These are phyloP conservation scores for Penicillium mononematosum DNA, from an alignment of 495 filamentous ascomycete species.

Conservation along the genomic window DNA sequence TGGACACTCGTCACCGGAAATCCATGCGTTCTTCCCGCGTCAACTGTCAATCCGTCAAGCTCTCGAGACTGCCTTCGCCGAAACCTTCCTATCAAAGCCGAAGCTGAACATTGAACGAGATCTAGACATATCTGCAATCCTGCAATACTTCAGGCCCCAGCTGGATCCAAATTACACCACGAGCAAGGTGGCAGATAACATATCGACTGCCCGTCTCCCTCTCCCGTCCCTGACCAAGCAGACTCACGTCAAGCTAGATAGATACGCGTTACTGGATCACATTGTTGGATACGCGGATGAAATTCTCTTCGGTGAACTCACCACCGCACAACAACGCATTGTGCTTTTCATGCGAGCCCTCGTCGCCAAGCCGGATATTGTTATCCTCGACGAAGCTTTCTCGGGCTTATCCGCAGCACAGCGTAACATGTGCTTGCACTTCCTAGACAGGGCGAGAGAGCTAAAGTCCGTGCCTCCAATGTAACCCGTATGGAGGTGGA, in stretches of 20 bases:
- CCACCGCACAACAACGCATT: constrained; percentile 77
- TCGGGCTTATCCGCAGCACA: constrained; percentile 81
- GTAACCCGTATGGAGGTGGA: neutral
- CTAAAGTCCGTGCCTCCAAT: neutral
- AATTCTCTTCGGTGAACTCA: constrained; percentile 68
- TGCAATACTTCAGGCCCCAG: constrained; percentile 73
- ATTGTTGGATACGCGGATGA: constrained; percentile 66
- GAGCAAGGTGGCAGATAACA: constrained; percentile 8
- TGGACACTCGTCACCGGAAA: constrained; percentile 89
- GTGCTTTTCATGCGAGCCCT: constrained; percentile 82
- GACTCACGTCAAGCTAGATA: neutral
- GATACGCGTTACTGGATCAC: constrained; percentile 22
- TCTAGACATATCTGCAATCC: constrained; percentile 58
- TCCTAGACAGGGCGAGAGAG: constrained; percentile 62
- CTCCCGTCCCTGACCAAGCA: constrained; percentile 19
- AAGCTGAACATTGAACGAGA: constrained; percentile 54
- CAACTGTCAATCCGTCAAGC: constrained; percentile 70
- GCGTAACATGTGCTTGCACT: constrained; percentile 78
- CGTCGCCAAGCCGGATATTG: constrained; percentile 77
- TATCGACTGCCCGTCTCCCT: constrained; percentile 19
- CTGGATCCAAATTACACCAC: constrained; percentile 53
- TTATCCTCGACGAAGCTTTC: constrained; percentile 92
- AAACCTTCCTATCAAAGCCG: constrained; percentile 75
- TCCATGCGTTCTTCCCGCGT: constrained; percentile 88
- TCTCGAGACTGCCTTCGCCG: constrained; percentile 82